phyloP scores from a whole-genome alignment of 1,284 basidiomycete species.

The Irpex rosettiformis region DNA sequence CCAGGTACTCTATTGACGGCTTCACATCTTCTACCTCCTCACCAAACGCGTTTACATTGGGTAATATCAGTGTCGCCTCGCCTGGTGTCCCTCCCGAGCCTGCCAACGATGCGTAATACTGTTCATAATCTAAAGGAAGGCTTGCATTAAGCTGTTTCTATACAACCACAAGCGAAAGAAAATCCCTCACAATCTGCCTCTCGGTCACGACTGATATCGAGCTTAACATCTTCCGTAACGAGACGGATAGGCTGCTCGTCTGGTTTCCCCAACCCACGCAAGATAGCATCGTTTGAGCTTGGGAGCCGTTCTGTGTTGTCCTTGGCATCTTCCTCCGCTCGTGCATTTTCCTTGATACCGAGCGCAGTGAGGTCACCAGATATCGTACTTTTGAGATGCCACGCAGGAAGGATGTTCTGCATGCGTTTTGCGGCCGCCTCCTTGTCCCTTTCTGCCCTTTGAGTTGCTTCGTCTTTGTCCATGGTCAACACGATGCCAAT shows the following conservation, averaged over 20 bases:
- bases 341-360: constrained; percentile 66
- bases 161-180: constrained; percentile 10
- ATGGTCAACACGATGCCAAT: constrained; percentile 78
- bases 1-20: constrained; percentile 58
- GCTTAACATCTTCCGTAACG: constrained; percentile 54
- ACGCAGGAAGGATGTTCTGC: constrained; percentile 89
- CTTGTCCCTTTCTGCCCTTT: constrained; percentile 61
- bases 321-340: constrained; percentile 35
- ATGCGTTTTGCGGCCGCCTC: constrained; percentile 76
- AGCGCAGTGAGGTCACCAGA: constrained; percentile 88
- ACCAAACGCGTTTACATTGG: constrained; percentile 33
- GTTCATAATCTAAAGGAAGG: constrained; percentile 58
- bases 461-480: constrained; percentile 76
- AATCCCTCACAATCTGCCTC: constrained; percentile 58
- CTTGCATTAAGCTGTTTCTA: neutral
- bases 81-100: constrained; percentile 56
- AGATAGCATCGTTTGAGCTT: constrained; percentile 62
- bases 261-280: constrained; percentile 47
- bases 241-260: constrained; percentile 24
- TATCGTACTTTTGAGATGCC: constrained; percentile 95
- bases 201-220: constrained; percentile 39
- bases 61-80: constrained; percentile 51
- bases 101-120: constrained; percentile 73
- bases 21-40: constrained; percentile 71
- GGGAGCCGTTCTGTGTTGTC: constrained; percentile 27